These are phyloP conservation scores for Babesia bigemina DNA, from an alignment of 169 alveolate genomes.

Conservation along the genomic window DNA sequence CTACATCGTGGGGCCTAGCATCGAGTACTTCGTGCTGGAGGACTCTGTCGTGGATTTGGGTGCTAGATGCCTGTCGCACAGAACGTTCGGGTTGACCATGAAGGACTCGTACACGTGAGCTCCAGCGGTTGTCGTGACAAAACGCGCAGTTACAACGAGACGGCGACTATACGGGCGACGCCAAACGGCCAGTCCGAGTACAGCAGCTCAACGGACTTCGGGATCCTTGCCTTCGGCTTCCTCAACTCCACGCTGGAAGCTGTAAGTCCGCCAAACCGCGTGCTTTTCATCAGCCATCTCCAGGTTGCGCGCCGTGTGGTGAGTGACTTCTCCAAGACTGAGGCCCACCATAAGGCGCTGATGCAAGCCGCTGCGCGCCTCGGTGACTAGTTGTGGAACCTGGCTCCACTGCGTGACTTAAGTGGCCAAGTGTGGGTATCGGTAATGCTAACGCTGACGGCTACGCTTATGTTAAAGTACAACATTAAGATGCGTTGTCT, in stretches of 20 bases:
- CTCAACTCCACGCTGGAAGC: conserved; percentile 50
- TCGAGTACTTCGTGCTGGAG: conserved; percentile 55
- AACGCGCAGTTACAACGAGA: conserved; percentile 49
- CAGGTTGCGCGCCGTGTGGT: conserved; percentile 29
- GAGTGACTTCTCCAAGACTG: conserved; percentile 19
- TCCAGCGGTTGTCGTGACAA: background rate
- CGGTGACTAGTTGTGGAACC: background rate
- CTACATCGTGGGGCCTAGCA: conserved; percentile 39
- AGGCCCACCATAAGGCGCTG: conserved; percentile 6
- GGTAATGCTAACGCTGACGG: too few species aligned
- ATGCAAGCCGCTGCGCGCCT: background rate
- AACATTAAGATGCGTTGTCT: too few species aligned
- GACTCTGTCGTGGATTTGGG: conserved; percentile 55
- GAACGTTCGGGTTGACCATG: conserved; percentile 32
- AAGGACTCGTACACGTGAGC: conserved; percentile 42
- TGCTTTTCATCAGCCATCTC: background rate
- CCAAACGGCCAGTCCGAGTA: conserved; percentile 15
- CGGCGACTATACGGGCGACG: conserved; percentile 30
- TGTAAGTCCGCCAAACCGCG: conserved; percentile 3
- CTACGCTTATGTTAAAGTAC: too few species aligned
- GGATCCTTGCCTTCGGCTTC: conserved; percentile 43
- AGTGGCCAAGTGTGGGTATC: too few species aligned
- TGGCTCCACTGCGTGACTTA: too few species aligned
- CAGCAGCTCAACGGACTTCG: conserved; percentile 38
- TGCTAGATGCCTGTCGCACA: conserved; percentile 31